These are phyloP conservation scores for Diplodia sapinea DNA, from an alignment of 2,329 filamentous ascomycete genomes.

Conservation along the genomic window DNA sequence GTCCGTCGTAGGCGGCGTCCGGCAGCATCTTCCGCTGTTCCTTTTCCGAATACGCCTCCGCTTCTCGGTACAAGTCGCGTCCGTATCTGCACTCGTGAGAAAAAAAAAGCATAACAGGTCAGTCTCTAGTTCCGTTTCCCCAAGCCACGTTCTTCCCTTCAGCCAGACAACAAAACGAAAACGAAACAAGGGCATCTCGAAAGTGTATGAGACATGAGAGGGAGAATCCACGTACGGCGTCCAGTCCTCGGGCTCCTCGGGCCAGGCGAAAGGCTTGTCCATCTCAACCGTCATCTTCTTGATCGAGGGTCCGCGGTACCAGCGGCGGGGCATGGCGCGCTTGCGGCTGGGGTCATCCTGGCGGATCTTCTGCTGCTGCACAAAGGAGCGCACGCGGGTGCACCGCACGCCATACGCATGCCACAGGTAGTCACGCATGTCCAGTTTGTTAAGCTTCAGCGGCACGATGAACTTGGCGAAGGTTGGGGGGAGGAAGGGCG, in stretches of 20 bases:
- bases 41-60: conserved; percentile 52
- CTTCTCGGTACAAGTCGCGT: conserved; percentile 62
- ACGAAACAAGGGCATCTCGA: too few species aligned
- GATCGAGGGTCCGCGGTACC: conserved; percentile 72
- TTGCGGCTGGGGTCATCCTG: conserved; percentile 53
- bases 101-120: neutral
- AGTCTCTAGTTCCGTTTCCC: neutral
- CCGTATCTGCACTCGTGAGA: conserved; percentile 59
- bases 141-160: conserved; percentile 1
- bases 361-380: conserved; percentile 71
- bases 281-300: conserved; percentile 98
- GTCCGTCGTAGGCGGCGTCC: conserved; percentile 30
- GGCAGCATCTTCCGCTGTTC: conserved; percentile 46
- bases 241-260: conserved; percentile 68
- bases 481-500: conserved; percentile 72
- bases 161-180: too few species aligned
- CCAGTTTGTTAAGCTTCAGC: conserved; percentile 92
- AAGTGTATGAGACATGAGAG: too few species aligned
- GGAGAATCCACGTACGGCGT: conserved; percentile 55
- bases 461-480: conserved; percentile 92
- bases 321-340: conserved; percentile 57
- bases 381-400: conserved; percentile 74
- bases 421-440: conserved; percentile 92
- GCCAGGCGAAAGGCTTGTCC: conserved; percentile 86
- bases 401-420: conserved; percentile 81